phyloP scores from a whole-genome alignment of 2,329 filamentous ascomycete genomes.

The Pseudogymnoascus sp. region DNA sequence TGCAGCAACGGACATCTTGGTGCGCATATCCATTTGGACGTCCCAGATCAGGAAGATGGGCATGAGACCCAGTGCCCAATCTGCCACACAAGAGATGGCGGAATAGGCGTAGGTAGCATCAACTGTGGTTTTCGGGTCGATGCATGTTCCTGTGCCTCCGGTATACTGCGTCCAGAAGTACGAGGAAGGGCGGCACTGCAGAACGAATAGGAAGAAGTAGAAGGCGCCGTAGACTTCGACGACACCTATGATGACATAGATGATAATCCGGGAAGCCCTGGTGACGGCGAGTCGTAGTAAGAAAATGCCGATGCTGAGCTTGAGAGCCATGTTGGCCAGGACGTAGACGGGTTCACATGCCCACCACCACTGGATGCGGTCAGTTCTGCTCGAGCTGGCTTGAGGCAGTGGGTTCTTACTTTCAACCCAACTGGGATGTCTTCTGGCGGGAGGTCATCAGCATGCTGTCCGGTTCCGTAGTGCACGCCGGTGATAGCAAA shows the following conservation, averaged over 20 bases:
- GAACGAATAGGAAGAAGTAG: slow-evolving; percentile 32
- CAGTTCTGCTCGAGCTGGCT: background rate
- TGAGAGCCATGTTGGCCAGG: slow-evolving; percentile 33
- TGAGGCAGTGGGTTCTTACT: slow-evolving; percentile 11
- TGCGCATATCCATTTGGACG: slow-evolving; percentile 33
- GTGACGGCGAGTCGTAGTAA: slow-evolving; percentile 32
- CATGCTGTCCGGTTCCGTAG: slow-evolving; percentile 25
- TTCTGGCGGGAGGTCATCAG: slow-evolving; percentile 13
- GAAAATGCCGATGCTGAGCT: slow-evolving; percentile 34
- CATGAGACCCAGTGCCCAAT: slow-evolving; percentile 35
- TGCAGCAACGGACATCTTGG: slow-evolving; percentile 30
- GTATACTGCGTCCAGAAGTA: slow-evolving; percentile 35
- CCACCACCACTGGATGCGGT: slow-evolving; percentile 28
- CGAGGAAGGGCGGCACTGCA: slow-evolving; percentile 32
- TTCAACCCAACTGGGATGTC: slow-evolving; percentile 24
- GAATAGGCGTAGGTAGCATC: slow-evolving; percentile 33
- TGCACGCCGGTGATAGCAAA: slow-evolving; percentile 21
- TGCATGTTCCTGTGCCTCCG: slow-evolving; percentile 28
- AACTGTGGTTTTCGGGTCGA: slow-evolving; percentile 25
- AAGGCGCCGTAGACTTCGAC: slow-evolving; percentile 30
- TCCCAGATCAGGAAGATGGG: slow-evolving; percentile 36
- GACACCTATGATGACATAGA: slow-evolving; percentile 28
- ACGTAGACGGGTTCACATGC: slow-evolving; percentile 33
- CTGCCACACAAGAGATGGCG: slow-evolving; percentile 32
- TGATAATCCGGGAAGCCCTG: slow-evolving; percentile 27